These are phyloP conservation scores for Eucalyptus erythrocorys DNA, from an alignment of 345 rosid species.

Conservation along the genomic window DNA sequence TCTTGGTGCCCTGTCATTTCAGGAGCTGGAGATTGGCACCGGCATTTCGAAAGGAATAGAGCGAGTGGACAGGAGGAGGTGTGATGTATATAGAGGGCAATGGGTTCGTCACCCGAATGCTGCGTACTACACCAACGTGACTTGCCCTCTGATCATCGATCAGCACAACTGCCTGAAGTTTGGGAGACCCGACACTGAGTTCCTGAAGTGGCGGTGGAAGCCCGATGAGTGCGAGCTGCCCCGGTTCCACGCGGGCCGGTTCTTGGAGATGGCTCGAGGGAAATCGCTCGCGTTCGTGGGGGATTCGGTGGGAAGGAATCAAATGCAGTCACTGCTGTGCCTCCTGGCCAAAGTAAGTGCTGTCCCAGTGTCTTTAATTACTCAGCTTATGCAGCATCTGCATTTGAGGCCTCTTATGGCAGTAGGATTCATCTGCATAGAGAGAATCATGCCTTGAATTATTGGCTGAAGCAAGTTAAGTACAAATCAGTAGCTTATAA, in stretches of 20 bases:
- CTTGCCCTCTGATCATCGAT: constrained; percentile 22
- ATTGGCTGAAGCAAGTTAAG: neutral
- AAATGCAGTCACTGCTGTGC: constrained; percentile 34
- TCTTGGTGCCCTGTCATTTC: neutral
- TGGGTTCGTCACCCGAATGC: constrained; percentile 19
- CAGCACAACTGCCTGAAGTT: constrained; percentile 41
- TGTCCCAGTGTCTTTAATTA: neutral
- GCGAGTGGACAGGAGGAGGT: neutral
- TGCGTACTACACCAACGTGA: constrained; percentile 21
- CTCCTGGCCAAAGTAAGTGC: constrained; percentile 22
- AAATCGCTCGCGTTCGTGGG: constrained; percentile 31
- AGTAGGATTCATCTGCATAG: neutral
- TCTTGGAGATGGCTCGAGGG: constrained; percentile 26
- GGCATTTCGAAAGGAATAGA: neutral
- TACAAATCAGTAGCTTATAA: neutral
- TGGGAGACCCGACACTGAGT: constrained; percentile 34
- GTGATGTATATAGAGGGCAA: constrained; percentile 24
- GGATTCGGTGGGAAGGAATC: constrained; percentile 40
- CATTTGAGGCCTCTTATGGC: neutral
- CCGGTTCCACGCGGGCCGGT: constrained; percentile 9
- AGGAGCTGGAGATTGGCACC: neutral
- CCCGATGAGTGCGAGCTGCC: constrained; percentile 29
- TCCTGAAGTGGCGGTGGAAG: constrained; percentile 46
- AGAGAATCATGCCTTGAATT: neutral
- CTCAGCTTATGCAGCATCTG: neutral